Percentiles rank a stretch among this genome's conserved stretches.
Evolutionary conservation across 257 asterid species (phyloP).

Genomic region (Coffea canephora): DNA sequence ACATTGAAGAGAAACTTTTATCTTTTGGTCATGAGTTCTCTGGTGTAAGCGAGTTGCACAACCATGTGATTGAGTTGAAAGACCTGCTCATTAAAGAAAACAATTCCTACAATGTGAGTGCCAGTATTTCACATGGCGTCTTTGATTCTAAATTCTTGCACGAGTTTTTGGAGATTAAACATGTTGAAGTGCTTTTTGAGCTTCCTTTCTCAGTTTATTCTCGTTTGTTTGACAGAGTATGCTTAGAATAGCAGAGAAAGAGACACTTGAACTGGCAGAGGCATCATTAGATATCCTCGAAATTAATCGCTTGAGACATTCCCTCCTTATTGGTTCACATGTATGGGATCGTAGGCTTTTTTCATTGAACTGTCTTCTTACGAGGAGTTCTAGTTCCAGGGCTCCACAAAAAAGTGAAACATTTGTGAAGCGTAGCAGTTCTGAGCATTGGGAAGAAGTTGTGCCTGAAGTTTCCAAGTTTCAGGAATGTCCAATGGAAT

Average conservation of each 20-base stretch:
- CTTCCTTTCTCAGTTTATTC: constrained; percentile 2
- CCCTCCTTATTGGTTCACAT: constrained; percentile 61
- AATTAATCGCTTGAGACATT: constrained; percentile 69
- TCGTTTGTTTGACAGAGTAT: constrained; percentile 39
- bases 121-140: constrained; percentile 7
- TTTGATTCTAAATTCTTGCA: constrained; percentile 1
- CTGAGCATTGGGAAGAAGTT: constrained; percentile 37
- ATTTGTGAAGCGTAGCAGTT: constrained; percentile 23
- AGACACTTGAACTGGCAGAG: constrained; percentile 27
- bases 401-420: constrained; percentile 34
- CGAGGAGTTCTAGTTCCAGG: constrained; percentile 38
- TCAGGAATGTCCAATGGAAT: constrained; percentile 24
- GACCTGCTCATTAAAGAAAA: constrained; percentile 56
- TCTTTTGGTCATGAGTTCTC: constrained; percentile 46
- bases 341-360: constrained; percentile 68
- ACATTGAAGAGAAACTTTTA: constrained; percentile 44
- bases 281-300: constrained; percentile 62
- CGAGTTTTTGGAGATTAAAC: neutral
- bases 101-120: constrained; percentile 54
- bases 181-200: neutral
- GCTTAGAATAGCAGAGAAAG: constrained; percentile 43
- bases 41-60: constrained; percentile 48
- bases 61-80: constrained; percentile 50
- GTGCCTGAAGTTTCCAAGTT: constrained; percentile 29
- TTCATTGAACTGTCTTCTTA: constrained; percentile 55